Evolutionary conservation across 176 grass and related monocot genomes (phyloP).

Genomic region (Themeda triandra): DNA sequence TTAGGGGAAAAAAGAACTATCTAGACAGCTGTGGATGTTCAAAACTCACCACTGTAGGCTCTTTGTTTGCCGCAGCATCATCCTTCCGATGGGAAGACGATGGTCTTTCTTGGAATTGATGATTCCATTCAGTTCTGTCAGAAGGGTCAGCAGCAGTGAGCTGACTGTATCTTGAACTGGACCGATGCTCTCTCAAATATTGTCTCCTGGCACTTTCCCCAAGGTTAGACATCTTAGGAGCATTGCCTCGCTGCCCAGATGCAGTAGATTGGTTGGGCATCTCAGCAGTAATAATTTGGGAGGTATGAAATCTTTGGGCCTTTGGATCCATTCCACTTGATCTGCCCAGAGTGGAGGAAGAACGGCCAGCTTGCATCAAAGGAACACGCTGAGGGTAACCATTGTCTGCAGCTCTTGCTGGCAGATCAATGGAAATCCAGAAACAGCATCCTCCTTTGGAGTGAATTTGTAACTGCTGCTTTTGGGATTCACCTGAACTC

Average conservation of each 20-base stretch:
- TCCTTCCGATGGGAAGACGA: conserved; percentile 91
- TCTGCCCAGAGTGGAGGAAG: conserved; percentile 59
- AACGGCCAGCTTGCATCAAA: conserved; percentile 71
- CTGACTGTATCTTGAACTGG: conserved; percentile 64
- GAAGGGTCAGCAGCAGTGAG: conserved; percentile 39
- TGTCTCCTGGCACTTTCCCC: conserved; percentile 55
- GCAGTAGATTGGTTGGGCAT: conserved; percentile 50
- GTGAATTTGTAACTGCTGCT: conserved; percentile 67
- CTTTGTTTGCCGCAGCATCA: conserved; percentile 54
- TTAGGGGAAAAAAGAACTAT: neutral
- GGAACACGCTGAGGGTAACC: conserved; percentile 50
- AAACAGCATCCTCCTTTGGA: conserved; percentile 67
- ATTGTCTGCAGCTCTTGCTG: conserved; percentile 58
- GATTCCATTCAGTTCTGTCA: conserved; percentile 56
- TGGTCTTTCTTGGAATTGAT: conserved; percentile 72
- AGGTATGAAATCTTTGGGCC: conserved; percentile 49
- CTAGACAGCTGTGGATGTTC: neutral
- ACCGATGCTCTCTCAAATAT: conserved; percentile 55
- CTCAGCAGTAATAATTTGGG: conserved; percentile 49
- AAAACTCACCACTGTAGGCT: conserved; percentile 68
- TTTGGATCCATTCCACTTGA: conserved; percentile 53
- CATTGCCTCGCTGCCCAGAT: conserved; percentile 53
- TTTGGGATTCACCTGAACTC: conserved; percentile 66
- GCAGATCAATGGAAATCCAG: conserved; percentile 70
- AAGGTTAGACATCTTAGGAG: conserved; percentile 65